Base-by-base conservation (phyloP, 306 rosid species). In the Fragaria ananassa region DNA sequence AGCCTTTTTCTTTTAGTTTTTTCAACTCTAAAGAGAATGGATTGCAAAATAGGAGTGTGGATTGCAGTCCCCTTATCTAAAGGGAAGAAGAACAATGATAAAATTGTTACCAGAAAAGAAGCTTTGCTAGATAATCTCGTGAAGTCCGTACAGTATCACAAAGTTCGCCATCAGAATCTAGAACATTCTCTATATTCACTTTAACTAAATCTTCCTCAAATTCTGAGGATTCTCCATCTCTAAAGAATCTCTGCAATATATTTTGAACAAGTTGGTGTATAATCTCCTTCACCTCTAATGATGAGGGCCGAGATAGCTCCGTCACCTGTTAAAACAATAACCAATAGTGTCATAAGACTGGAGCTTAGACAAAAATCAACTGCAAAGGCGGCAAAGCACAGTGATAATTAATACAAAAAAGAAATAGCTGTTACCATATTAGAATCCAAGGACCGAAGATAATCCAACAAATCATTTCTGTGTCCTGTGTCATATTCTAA, bases 101-200 rank as follows among this genome's bases (percentile, higher is more conserved):
- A 72, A 19, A 58, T 66, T 81, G 96, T 87, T 63, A 96, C 99
- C 99, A 96, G 91, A 92, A 96, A 87, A 96, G 96, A 72, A 96
- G 84, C 87, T 91, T 96, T 13, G 99, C 99, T 53, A 96, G 93
- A 87, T 92, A 89, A 84, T 96, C 99, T 1, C 99, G 96, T 17
- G 96, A 89, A 77, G 93, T 85, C 80, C 79, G 90, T 61, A 87
- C 68, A 34, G 83, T 75, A 53, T 86, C 83, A 82, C 84, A 79
- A 69, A 81, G 65, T 79, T 87, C 92, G 44, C 86, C 83, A 64
- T 72, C 80, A 39, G 78, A 81, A 71, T 80, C 80, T 3, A 76
- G 41, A 70, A 31, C 81, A 80, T 76, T 76, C 77, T 87, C 86
- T 61, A 72, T 49, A 78, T 80, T 87, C 56, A 44, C 84, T 82